Evolutionary conservation across 2,329 filamentous ascomycete species (phyloP), one percentile per base, ranked within the genome.

Genomic region (Aspergillus vadensis): DNA sequence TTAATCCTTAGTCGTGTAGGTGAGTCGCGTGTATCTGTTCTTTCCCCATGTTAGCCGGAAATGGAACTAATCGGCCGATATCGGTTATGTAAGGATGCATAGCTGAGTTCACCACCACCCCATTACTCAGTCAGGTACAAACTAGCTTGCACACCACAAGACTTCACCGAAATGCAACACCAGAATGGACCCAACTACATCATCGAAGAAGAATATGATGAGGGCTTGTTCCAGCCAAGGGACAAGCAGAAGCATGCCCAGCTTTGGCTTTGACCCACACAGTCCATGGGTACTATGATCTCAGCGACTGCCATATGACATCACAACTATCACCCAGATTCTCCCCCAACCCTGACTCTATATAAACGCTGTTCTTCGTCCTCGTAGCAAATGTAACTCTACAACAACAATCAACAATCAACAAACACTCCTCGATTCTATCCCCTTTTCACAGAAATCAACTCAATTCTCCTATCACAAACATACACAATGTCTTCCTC

Each of bases 401-500:
- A 47, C n/a, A 17, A 23, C 21, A n/a, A 19, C 23, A 17, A 9
- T n/a, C 21, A 25, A 25, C 25, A 25, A 25, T 25, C 4, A 12
- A 44, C 32, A 3, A 52, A 19, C 25, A 21, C 39, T 36, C 17
- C 19, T 17, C 14, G 43, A n/a, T 25, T 12, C 23, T 9, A 43
- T 47, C 30, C 52, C 10, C 27, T 7, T 21, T 27, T 17, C 19
- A 15, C 15, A 36, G 4, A 5, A 21, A 32, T 21, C 8, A 27
- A 38, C 36, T 19, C 10, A 38, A 30, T 10, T 4, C 10, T 14
- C 14, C n/a, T 6, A 27, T 41, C 21, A 25, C 8, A 38, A 1
- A 44, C 43, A 54, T 30, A 15, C 57, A 69, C 61, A 47, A 69
- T 70, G 65, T 61, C 67, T 83, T 81, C 49, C 27, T 54, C 60